Evolutionary conservation across 2,329 filamentous ascomycete species (phyloP).

Genomic region (Colletotrichum sp.): DNA sequence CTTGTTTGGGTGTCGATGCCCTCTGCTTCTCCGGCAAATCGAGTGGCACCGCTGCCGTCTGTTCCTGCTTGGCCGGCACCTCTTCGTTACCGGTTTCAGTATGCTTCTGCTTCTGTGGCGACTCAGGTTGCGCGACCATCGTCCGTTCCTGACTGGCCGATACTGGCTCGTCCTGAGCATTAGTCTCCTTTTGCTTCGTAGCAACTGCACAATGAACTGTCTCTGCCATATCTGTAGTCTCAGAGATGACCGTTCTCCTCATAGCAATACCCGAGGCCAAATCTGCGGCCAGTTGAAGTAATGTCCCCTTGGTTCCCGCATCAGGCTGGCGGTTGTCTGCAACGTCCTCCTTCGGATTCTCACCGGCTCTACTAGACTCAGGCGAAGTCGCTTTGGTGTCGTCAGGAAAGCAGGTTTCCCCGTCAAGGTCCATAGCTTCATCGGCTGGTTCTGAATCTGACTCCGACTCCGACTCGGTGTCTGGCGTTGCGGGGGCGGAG

Average conservation of each 20-base stretch:
- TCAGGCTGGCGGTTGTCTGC: background rate
- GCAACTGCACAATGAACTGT: background rate
- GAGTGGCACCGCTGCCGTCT: background rate
- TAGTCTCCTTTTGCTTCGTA: background rate
- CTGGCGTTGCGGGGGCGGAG: background rate
- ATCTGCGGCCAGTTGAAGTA: background rate
- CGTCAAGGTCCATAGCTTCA: constrained; percentile 2
- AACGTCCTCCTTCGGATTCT: background rate
- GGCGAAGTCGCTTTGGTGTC: constrained; percentile 11
- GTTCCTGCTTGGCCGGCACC: background rate
- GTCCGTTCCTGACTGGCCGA: background rate
- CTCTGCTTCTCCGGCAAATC: background rate
- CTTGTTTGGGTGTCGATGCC: background rate
- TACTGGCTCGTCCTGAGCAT: background rate
- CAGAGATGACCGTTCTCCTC: background rate
- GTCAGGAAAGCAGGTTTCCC: constrained; percentile 13
- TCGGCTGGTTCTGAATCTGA: background rate
- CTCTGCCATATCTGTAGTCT: background rate
- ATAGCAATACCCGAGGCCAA: background rate
- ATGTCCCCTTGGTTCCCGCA: background rate
- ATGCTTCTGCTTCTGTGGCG: background rate
- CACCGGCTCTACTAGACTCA: background rate
- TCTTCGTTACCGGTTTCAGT: background rate
- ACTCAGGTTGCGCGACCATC: background rate
- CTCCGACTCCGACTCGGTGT: background rate